Base-by-base conservation (phyloP, 2,329 filamentous ascomycete genomes). In the Diaporthe vexans region DNA sequence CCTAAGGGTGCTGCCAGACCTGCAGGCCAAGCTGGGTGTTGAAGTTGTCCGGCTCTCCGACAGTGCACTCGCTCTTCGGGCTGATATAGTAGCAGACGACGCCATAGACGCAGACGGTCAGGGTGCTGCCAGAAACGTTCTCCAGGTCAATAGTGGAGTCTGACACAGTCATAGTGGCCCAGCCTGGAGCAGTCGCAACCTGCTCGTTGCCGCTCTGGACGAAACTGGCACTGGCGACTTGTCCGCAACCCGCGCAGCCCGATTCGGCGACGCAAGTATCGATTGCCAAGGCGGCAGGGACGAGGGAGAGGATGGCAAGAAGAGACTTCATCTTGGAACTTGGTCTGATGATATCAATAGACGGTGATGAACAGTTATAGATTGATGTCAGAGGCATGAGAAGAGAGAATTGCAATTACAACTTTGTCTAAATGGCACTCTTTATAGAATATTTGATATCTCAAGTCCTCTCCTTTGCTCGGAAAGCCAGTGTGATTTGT, bases 201-300 rank as follows among this genome's bases (percentile, higher is more conserved):
- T 52, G 61, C 21, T 17, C 7, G 11, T 37, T 17, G 61, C 61
- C 61, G 13, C 26, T 51, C 43, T 51, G 43, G 21, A 19, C 11
- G 21, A 51, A 67, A 24, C 29, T 52, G 43, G 46, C 43, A 13
- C 21, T 35, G 61, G 43, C 61, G 13, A 67, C 61, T 52, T 52
- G 61, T 35, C 61, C 61, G 61, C 61, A 67, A 19, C 61, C 61
- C 29, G 61, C 61, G 61, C 61, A 67, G 43, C 61, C 61, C 7
- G 43, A 35, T 10, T 67, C 61, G 46, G 29, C 61, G 29, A 67
- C 43, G 43, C 61, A 67, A 11, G 61, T 67, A 37, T 35, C 61
- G 29, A 7, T 4, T 1, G 61, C 61, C 26, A 67, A 37, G 19
- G 61, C 21, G 29, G 46, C 29, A 24, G 61, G 29, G 46, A 67